Conservation (phyloP, 805 yeast genomes). For the Saturnispora halmiae region DNA sequence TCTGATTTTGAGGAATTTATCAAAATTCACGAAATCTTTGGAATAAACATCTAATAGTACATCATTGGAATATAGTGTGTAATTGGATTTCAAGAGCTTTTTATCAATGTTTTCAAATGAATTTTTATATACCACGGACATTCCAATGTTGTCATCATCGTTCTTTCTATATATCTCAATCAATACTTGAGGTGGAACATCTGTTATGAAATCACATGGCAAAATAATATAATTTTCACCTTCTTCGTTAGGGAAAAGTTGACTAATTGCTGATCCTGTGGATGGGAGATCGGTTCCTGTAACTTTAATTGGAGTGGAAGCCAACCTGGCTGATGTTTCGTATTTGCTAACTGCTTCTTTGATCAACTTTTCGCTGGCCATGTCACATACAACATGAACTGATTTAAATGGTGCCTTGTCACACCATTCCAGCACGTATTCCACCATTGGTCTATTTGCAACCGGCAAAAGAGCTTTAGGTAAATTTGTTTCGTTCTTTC, state of each 20-base stretch:
- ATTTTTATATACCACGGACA: constrained; percentile 71
- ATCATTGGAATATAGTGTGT: constrained; percentile 52
- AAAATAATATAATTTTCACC: constrained; percentile 59
- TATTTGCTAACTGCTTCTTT: constrained; percentile 41
- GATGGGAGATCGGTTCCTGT: constrained; percentile 37
- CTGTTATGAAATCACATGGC: constrained; percentile 92
- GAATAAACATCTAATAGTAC: constrained; percentile 64
- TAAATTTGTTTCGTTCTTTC: constrained; percentile 49
- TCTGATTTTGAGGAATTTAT: constrained; percentile 66
- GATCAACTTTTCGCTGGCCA: constrained; percentile 39
- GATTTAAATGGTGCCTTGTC: constrained; percentile 70
- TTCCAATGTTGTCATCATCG: constrained; percentile 57
- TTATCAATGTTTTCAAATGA: constrained; percentile 68
- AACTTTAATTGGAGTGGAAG: constrained; percentile 31
- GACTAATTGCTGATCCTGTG: constrained; percentile 53
- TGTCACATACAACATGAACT: constrained; percentile 50
- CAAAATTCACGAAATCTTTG: constrained; percentile 56
- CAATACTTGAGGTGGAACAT: constrained; percentile 81
- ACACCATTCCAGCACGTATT: constrained; percentile 89
- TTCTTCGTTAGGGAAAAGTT: constrained; percentile 9
- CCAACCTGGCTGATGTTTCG: constrained; percentile 31
- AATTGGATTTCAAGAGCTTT: constrained; percentile 58
- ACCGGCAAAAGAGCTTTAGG: constrained; percentile 85
- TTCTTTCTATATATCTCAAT: constrained; percentile 76
- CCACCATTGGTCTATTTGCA: constrained; percentile 83